Conservation (phyloP, 2,329 filamentous ascomycete genomes). For the Epicoccum nigrum region DNA sequence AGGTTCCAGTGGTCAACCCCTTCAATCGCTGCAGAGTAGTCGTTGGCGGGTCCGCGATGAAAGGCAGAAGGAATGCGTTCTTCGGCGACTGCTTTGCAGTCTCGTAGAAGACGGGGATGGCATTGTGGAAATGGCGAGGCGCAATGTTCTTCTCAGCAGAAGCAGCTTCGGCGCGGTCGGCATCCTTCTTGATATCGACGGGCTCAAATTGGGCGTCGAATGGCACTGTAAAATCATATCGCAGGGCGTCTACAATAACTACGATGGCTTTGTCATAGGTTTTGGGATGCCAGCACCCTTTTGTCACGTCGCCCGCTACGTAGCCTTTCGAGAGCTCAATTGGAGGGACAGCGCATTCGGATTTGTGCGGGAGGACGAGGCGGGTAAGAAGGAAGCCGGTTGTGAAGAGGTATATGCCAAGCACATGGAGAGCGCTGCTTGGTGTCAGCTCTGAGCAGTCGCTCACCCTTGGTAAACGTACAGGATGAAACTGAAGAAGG, state of each 20-base stretch:
- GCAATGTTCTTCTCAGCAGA: constrained; percentile 26
- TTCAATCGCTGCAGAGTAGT: constrained; percentile 91
- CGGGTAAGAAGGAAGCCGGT: constrained; percentile 93
- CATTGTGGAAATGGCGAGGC: constrained; percentile 78
- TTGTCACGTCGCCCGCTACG: constrained; percentile 51
- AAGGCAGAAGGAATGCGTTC: constrained; percentile 88
- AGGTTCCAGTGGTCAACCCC: constrained; percentile 89
- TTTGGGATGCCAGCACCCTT: constrained; percentile 95
- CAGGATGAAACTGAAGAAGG: constrained; percentile 73
- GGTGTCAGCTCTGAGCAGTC: constrained; percentile 14
- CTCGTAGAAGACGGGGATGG: constrained; percentile 85
- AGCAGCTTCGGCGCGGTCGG: constrained; percentile 9
- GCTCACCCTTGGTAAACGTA: constrained; percentile 35
- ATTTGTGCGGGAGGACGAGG: constrained; percentile 77
- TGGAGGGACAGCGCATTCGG: constrained; percentile 77
- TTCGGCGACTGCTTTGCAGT: constrained; percentile 74
- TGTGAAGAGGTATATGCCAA: constrained; percentile 90
- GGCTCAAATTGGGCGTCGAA: constrained; percentile 62
- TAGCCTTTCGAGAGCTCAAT: constrained; percentile 55
- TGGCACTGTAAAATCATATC: constrained; percentile 96
- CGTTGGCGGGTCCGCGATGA: constrained; percentile 96
- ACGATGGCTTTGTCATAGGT: constrained; percentile 91
- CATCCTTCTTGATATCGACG: constrained; percentile 24
- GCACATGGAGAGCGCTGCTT: constrained; percentile 70
- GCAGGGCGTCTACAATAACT: constrained; percentile 87